A percentile compares a stretch with the other conserved stretches of the same genome.
These are phyloP conservation scores for Exophiala dermatitidis DNA, from an alignment of 2,329 filamentous ascomycete species.

Conservation along the genomic window DNA sequence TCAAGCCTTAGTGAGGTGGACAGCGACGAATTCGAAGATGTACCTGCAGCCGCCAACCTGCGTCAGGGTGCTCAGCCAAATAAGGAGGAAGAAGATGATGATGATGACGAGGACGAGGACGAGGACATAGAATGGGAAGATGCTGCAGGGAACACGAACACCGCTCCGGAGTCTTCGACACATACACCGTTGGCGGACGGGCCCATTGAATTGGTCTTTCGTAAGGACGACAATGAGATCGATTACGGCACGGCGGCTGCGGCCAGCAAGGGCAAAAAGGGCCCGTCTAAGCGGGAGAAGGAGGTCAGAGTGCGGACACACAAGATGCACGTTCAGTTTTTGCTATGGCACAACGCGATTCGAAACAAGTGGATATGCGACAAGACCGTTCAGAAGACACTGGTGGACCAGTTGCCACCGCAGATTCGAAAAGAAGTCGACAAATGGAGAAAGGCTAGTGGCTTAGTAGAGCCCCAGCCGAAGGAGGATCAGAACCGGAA, in stretches of 20 bases:
- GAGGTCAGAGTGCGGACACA: slow-evolving; percentile 72
- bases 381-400: slow-evolving; percentile 62
- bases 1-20: slow-evolving; percentile 35
- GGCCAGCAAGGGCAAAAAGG: slow-evolving; percentile 64
- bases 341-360: slow-evolving; percentile 84
- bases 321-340: slow-evolving; percentile 76
- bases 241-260: slow-evolving; percentile 54
- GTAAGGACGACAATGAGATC: slow-evolving; percentile 45
- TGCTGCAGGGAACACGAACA: slow-evolving; percentile 36
- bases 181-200: slow-evolving; percentile 48
- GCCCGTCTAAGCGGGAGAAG: slow-evolving; percentile 75
- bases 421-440: slow-evolving; percentile 65
- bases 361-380: slow-evolving; percentile 82
- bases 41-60: slow-evolving; percentile 30
- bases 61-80: slow-evolving; percentile 35
- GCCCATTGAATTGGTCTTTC: slow-evolving; percentile 67
- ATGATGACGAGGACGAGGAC: slow-evolving; percentile 58
- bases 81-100: slow-evolving; percentile 59
- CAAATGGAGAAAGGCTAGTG: slow-evolving; percentile 63
- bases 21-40: slow-evolving; percentile 53
- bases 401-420: slow-evolving; percentile 65
- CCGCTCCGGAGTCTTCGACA: slow-evolving; percentile 34
- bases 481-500: slow-evolving; percentile 27
- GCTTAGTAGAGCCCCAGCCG: slow-evolving; percentile 46
- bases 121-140: slow-evolving; percentile 56